Base-by-base conservation (phyloP, 495 filamentous ascomycete species). In the Penicillium taxi region DNA sequence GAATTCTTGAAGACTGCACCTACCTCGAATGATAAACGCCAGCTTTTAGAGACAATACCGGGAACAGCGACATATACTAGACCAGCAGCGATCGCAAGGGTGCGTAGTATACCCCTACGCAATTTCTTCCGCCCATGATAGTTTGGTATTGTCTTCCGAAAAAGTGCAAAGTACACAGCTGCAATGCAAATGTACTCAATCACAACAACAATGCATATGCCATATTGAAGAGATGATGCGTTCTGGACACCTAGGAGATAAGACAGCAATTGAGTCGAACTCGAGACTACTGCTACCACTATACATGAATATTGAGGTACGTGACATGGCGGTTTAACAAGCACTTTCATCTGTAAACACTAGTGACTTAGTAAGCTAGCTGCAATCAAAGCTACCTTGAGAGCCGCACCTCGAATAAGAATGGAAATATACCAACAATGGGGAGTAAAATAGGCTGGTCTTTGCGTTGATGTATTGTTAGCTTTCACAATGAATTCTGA, bases 21-120 rank as follows among this genome's bases (percentile, higher is more conserved):
- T n/a, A n/a, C n/a, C n/a, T 30, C n/a, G 12, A 30, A 12, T 30
- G 27, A 30, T 30, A 30, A 15, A 30, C 27, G 27, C 27, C 27
- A 30, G n/a, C 27, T 15, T 30, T 30, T 30, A 2, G 9, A 30
- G 9, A 16, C 12, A 7, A 15, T 15, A 15, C 27, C 27, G 5
- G 27, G 5, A 16, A 30, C 12, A 3, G 27, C n/a, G 12, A 30
- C 12, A 4, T 15, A 16, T 3, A 30, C 12, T 3, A 30, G 27
- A 9, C 7, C 4, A 9, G 9, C 11, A 30, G 27, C 14, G 12
- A 30, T 30, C 9, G 9, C 6, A 30, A 3, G 17, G 2, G 27
- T 30, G 27, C 27, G 27, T 16, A 7, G 5, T 30, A 15, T 30
- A 30, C 27, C 27, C 12, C n/a, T 30, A 6, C 27, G 27, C 14